phyloP scores from a whole-genome alignment of 495 filamentous ascomycete species.

The Polyplosphaeria fusca region DNA sequence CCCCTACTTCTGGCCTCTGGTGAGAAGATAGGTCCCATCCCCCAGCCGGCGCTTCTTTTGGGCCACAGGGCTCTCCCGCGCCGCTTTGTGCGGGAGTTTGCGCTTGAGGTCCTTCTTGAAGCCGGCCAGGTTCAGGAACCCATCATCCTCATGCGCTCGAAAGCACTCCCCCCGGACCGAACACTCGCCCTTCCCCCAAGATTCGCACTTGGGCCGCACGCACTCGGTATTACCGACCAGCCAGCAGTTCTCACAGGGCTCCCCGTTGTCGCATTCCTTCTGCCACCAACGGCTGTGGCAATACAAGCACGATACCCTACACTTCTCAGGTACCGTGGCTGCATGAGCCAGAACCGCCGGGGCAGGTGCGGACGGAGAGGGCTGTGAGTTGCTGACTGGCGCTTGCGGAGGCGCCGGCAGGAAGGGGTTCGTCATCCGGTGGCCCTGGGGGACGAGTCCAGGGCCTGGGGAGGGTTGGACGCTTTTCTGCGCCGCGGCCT shows the following conservation, averaged over 20 bases:
- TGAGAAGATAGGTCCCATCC: no score
- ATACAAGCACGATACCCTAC: background rate
- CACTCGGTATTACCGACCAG: background rate
- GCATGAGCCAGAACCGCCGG: background rate
- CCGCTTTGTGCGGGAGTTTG: background rate
- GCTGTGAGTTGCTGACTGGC: background rate
- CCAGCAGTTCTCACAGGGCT: slow-evolving; percentile 6
- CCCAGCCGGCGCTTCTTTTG: background rate
- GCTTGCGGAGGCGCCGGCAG: background rate
- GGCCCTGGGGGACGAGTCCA: background rate
- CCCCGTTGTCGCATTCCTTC: background rate
- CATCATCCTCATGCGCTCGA: slow-evolving; percentile 1
- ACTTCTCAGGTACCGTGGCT: background rate
- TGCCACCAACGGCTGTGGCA: slow-evolving; percentile 5
- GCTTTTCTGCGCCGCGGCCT: no score
- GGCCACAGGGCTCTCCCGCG: background rate
- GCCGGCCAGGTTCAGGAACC: background rate
- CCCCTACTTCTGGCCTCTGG: no score
- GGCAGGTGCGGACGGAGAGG: background rate
- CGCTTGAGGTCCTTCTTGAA: background rate
- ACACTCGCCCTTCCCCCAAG: background rate
- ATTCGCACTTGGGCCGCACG: background rate
- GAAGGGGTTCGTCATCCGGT: background rate
- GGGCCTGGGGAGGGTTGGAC: background rate
- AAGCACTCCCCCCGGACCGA: background rate